phyloP scores from a whole-genome alignment of 345 rosid genomes.

The Pugionium cornutum region DNA sequence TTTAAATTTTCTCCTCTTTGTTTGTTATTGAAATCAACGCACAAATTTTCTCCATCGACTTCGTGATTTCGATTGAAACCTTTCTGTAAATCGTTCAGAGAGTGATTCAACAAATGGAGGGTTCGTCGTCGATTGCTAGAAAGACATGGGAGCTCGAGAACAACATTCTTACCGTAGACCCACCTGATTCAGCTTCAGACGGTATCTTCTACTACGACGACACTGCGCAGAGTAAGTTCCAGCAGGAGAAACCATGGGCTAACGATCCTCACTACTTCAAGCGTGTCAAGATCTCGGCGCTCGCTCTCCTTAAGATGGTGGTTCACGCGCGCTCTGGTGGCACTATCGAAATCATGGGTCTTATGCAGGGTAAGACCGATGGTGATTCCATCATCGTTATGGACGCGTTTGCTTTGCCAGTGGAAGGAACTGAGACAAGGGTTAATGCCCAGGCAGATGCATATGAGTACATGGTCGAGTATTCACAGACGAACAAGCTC shows the following conservation, averaged over 20 bases:
- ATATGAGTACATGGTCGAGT: conserved; percentile 98
- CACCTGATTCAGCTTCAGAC: conserved; percentile 45
- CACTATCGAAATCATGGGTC: too few relatives aligned
- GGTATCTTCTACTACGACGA: conserved; percentile 71
- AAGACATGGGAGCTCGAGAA: conserved; percentile 47
- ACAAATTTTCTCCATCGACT: neutral
- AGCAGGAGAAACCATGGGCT: conserved; percentile 92
- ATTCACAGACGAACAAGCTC: conserved; percentile 44
- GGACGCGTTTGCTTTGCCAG: conserved; percentile 48
- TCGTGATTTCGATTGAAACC: neutral
- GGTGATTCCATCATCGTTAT: conserved; percentile 96
- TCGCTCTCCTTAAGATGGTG: conserved; percentile 97
- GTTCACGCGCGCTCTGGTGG: conserved; percentile 99
- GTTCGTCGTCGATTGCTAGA: too few relatives aligned
- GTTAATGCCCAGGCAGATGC: conserved; percentile 99
- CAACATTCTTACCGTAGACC: conserved; percentile 50
- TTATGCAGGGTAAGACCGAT: conserved; percentile 44
- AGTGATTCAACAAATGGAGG: too few relatives aligned
- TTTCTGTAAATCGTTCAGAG: too few relatives aligned
- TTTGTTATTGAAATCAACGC: neutral
- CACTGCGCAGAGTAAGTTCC: conserved; percentile 25
- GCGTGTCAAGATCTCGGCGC: conserved; percentile 95
- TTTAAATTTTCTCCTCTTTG: neutral
- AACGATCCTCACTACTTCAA: conserved; percentile 93
- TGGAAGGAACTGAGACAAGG: conserved; percentile 89